Conservation (phyloP, 2,329 filamentous ascomycete genomes). For the Penicillium crustosum region DNA sequence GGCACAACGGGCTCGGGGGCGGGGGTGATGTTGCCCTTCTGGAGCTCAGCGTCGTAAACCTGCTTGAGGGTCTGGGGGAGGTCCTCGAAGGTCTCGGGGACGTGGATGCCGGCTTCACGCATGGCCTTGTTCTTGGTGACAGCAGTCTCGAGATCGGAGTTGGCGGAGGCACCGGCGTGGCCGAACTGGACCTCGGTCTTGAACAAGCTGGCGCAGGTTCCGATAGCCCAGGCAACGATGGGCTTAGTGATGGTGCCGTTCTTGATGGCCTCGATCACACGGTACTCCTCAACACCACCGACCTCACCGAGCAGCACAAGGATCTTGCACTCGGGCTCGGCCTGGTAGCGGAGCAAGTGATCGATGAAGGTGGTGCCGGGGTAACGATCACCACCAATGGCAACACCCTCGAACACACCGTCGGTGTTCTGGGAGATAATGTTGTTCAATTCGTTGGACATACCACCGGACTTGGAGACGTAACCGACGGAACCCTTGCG, state of each 20-base stretch:
- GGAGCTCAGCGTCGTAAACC: slow-evolving; percentile 87
- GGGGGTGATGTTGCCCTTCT: slow-evolving; percentile 80
- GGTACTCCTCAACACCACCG: slow-evolving; percentile 99
- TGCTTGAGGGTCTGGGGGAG: slow-evolving; percentile 72
- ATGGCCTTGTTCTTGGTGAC: slow-evolving; percentile 96
- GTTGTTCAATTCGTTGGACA: slow-evolving; percentile 99
- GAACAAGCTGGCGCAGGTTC: slow-evolving; percentile 99
- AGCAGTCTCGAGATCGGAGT: slow-evolving; percentile 98
- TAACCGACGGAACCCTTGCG: slow-evolving; percentile 98
- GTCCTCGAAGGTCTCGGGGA: slow-evolving; percentile 96
- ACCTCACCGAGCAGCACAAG: slow-evolving; percentile 95
- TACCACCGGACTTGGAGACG: slow-evolving; percentile 99
- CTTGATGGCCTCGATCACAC: slow-evolving; percentile 98
- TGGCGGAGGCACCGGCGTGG: slow-evolving; percentile 97
- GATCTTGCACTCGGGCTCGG: slow-evolving; percentile 97
- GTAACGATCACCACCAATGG: slow-evolving; percentile 98
- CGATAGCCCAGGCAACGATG: slow-evolving; percentile 98
- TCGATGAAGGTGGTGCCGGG: slow-evolving; percentile 99
- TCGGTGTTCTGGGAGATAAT: slow-evolving; percentile 95
- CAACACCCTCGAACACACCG: slow-evolving; percentile 98
- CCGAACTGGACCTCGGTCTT: slow-evolving; percentile 99
- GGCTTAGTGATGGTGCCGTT: slow-evolving; percentile 94
- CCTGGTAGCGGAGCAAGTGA: slow-evolving; percentile 93
- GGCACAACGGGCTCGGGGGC: slow-evolving; percentile 86
- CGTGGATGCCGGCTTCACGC: slow-evolving; percentile 90